Evolutionary conservation across 305 asterid species (phyloP).

Genomic region (Solanum hybrid): DNA sequence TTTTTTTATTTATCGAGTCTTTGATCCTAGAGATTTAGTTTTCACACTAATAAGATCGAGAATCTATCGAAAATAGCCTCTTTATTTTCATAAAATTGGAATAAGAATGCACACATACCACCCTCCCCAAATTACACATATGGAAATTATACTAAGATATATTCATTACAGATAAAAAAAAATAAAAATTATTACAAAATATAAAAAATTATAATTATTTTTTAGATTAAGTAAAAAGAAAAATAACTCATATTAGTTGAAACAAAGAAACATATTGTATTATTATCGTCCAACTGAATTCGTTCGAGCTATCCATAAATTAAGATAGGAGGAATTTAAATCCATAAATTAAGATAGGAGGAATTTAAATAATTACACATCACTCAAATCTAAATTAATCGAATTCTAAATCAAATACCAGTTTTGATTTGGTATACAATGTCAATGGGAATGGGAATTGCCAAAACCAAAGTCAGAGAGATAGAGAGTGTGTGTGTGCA

Average conservation of each 20-base stretch:
- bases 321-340: no score
- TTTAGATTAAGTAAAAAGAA: background rate
- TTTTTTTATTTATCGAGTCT: background rate
- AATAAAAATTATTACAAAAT: no score
- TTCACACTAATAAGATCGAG: background rate
- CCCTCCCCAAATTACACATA: background rate
- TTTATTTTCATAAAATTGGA: no score
- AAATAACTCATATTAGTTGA: no score
- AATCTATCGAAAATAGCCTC: rapidly evolving
- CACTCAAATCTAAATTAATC: background rate
- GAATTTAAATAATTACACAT: no score
- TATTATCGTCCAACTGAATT: background rate
- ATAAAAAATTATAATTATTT: no score
- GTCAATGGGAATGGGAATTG: background rate
- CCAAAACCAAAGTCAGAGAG: background rate
- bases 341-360: no score
- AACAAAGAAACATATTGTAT: no score
- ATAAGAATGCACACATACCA: background rate
- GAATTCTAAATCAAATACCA: background rate
- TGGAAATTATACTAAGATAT: background rate
- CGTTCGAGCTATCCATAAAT: no score
- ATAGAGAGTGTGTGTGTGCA: background rate
- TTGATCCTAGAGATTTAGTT: no score
- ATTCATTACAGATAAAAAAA: no score
- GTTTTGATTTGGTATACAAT: background rate